phyloP scores from a whole-genome alignment of 345 rosid species.

The thale cress (Arabidopsis thaliana) region DNA sequence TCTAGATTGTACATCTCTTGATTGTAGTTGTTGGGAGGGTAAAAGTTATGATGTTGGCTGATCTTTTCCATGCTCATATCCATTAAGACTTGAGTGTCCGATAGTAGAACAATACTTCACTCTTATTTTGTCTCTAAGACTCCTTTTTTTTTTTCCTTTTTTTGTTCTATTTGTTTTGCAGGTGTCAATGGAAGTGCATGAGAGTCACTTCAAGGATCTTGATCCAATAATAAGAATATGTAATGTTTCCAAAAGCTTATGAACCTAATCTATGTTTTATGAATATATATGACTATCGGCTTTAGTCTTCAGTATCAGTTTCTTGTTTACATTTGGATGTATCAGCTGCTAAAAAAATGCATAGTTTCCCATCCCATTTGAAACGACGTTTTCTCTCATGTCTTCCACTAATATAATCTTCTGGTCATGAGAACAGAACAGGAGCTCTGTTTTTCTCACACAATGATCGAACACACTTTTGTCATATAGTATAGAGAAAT shows the following conservation, averaged over 20 bases:
- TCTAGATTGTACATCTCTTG: neutral
- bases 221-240: conserved; percentile 22
- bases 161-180: conserved; percentile 4
- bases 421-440: neutral
- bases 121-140: neutral
- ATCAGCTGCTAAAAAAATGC: neutral
- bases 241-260: conserved; percentile 13
- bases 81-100: conserved; percentile 7
- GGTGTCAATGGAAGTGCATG: neutral
- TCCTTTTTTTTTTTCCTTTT: neutral
- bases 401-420: neutral
- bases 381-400: neutral
- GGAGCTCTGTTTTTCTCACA: neutral
- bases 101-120: conserved; percentile 11
- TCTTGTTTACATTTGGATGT: conserved; percentile 5
- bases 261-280: conserved; percentile 16
- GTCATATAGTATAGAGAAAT: neutral
- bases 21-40: neutral
- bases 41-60: neutral
- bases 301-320: neutral
- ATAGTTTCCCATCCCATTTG: neutral
- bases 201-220: conserved; percentile 4
- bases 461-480: neutral
- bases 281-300: conserved; percentile 19
- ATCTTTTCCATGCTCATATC: neutral